A percentile compares a stretch with the other conserved stretches of the same genome.
Conservation (phyloP, 805 yeast species). For the Millerago galiae region DNA sequence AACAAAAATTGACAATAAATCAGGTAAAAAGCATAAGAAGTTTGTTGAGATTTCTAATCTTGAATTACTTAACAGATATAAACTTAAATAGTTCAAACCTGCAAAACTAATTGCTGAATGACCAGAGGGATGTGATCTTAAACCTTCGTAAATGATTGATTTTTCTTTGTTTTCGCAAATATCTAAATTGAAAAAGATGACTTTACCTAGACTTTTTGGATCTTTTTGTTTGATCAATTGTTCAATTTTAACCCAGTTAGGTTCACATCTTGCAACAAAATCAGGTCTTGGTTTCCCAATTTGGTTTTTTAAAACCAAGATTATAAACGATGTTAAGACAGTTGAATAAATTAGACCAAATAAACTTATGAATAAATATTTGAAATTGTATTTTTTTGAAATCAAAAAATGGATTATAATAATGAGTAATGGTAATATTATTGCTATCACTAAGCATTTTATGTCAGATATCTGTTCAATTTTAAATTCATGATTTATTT, state of each 20-base stretch:
- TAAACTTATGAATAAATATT: constrained; percentile 5
- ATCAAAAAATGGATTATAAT: constrained; percentile 2
- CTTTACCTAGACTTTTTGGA: constrained; percentile 5
- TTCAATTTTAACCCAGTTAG: constrained; percentile 27
- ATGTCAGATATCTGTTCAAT: constrained; percentile 5
- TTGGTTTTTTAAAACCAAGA: constrained; percentile 57
- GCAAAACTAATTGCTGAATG: constrained; percentile 67
- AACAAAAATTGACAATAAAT: constrained; percentile 64
- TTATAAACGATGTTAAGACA: constrained; percentile 9
- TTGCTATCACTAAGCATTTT: constrained; percentile 1
- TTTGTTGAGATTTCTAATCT: constrained; percentile 1
- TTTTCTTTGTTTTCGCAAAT: constrained; percentile 46
- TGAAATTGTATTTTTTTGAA: constrained; percentile 1
- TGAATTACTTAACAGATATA: constrained; percentile 63
- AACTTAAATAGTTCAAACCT: constrained; percentile 51
- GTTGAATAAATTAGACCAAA: constrained; percentile 7
- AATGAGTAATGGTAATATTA: neutral
- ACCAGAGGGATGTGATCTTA: constrained; percentile 77
- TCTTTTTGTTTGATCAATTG: constrained; percentile 7
- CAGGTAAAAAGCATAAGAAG: constrained; percentile 38
- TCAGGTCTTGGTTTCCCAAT: constrained; percentile 91
- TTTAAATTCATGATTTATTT: constrained; percentile 4
- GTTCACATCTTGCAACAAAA: constrained; percentile 76
- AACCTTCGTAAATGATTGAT: constrained; percentile 52
- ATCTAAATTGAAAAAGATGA: constrained; percentile 27